Percentiles rank a stretch among this genome's conserved stretches.
Evolutionary conservation across 1,284 basidiomycete species (phyloP).

Genomic region (Volvariella volvacea): DNA sequence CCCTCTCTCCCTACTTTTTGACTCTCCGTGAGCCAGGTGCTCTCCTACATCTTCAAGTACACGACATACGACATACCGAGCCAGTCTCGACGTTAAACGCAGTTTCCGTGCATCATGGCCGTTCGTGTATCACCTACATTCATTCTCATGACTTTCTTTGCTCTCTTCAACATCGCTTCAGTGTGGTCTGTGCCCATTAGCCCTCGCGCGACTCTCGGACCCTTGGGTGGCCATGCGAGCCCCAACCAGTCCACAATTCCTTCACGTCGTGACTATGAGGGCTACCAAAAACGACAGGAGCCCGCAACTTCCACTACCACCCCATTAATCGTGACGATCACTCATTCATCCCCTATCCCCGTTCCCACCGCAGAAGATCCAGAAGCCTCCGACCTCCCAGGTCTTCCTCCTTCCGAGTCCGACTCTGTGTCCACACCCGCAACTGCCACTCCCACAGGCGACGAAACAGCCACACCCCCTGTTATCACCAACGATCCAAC

Average conservation of each 20-base stretch:
- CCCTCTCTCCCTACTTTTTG: no score
- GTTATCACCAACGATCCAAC: slow-evolving; percentile 12
- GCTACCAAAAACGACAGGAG: no score
- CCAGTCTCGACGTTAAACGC: neutral
- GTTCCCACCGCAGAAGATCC: neutral
- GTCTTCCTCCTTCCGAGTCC: slow-evolving; percentile 5
- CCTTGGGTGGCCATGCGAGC: slow-evolving; percentile 1
- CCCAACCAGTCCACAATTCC: no score
- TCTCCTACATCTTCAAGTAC: slow-evolving; percentile 11
- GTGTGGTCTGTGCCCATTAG: slow-evolving; percentile 1
- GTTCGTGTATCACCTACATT: slow-evolving; percentile 8
- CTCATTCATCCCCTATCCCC: slow-evolving; percentile 4
- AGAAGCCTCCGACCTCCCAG: slow-evolving; percentile 4
- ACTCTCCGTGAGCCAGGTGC: slow-evolving; percentile 13
- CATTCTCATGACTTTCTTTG: slow-evolving; percentile 6
- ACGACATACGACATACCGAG: slow-evolving; percentile 11
- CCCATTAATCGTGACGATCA: slow-evolving; percentile 10
- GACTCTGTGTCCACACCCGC: slow-evolving; percentile 7
- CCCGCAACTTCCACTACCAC: slow-evolving; percentile 4
- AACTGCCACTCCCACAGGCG: slow-evolving; percentile 5
- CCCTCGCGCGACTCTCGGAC: neutral
- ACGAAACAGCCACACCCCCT: slow-evolving; percentile 3
- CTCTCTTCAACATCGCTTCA: neutral
- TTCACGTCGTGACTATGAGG: no score
- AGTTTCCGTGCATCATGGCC: slow-evolving; percentile 6